Conservation (phyloP, 2,329 filamentous ascomycete species). For the Magnaporthiopsis poae region DNA sequence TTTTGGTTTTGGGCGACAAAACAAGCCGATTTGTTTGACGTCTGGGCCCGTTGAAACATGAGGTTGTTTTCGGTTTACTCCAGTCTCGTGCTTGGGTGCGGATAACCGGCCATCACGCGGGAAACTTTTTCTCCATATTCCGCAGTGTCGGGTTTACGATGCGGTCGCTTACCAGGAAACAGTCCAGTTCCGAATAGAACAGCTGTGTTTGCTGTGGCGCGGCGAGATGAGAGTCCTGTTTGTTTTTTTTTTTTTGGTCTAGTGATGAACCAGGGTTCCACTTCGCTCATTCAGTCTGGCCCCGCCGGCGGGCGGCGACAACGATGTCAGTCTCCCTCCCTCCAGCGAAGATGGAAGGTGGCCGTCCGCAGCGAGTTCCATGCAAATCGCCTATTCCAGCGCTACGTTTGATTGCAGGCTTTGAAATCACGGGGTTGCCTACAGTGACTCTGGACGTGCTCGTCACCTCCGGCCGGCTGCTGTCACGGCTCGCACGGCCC, state of each 20-base stretch:
- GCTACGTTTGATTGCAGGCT: background rate
- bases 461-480: no score
- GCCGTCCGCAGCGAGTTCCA: background rate
- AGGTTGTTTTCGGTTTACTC: conserved; percentile 20
- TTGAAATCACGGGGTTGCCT: background rate
- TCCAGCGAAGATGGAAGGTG: background rate
- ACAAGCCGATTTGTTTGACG: conserved; percentile 16
- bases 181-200: background rate
- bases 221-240: no score
- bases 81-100: background rate
- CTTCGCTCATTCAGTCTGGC: background rate
- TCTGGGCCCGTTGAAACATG: conserved; percentile 24
- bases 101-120: background rate
- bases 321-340: background rate
- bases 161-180: background rate
- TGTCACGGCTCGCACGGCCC: no score
- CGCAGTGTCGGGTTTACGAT: background rate
- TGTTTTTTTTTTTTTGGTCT: background rate
- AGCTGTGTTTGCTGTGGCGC: background rate
- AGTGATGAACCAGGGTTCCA: background rate
- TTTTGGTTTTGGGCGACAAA: conserved; percentile 18
- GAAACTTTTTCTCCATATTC: background rate
- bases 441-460: background rate
- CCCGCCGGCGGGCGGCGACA: no score
- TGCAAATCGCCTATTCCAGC: background rate